Evolutionary conservation across 2,329 filamentous ascomycete species (phyloP).

Genomic region (Hyphodiscus sp.): DNA sequence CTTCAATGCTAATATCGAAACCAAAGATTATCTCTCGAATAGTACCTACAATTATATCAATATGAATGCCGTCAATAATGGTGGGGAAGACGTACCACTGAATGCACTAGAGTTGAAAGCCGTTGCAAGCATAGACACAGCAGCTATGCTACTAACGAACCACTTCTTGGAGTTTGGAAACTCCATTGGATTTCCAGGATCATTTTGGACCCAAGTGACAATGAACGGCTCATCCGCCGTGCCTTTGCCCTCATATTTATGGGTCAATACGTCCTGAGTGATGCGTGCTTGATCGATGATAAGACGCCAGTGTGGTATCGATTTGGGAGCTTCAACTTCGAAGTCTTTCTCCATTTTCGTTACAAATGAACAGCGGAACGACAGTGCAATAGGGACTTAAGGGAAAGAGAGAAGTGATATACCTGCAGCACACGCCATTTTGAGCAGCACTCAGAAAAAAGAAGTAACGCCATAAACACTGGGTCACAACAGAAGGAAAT

Average conservation of each 20-base stretch:
- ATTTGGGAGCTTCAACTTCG: neutral
- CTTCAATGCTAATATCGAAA: constrained; percentile 31
- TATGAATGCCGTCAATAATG: constrained; percentile 32
- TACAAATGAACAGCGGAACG: neutral
- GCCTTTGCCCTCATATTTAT: constrained; percentile 2
- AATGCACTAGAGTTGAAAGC: neutral
- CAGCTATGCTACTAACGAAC: constrained; percentile 26
- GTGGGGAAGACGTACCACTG: neutral
- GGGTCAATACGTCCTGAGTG: neutral
- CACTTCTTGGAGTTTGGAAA: constrained; percentile 71
- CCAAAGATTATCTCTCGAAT: constrained; percentile 35
- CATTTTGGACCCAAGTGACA: constrained; percentile 57
- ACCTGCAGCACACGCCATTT: neutral
- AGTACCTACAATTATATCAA: constrained; percentile 33
- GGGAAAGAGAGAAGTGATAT: no score
- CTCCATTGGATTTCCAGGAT: constrained; percentile 74
- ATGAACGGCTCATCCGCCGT: constrained; percentile 38
- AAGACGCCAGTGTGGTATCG: constrained; percentile 1
- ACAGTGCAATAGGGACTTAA: neutral
- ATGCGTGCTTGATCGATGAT: neutral
- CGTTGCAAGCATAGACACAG: neutral
- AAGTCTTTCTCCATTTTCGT: neutral
- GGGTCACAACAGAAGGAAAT: neutral
- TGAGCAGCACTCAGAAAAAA: neutral
- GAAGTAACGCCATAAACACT: neutral